Evolutionary conservation across 257 asterid genomes (phyloP).

Genomic region (Nicotiana sylvestris): DNA sequence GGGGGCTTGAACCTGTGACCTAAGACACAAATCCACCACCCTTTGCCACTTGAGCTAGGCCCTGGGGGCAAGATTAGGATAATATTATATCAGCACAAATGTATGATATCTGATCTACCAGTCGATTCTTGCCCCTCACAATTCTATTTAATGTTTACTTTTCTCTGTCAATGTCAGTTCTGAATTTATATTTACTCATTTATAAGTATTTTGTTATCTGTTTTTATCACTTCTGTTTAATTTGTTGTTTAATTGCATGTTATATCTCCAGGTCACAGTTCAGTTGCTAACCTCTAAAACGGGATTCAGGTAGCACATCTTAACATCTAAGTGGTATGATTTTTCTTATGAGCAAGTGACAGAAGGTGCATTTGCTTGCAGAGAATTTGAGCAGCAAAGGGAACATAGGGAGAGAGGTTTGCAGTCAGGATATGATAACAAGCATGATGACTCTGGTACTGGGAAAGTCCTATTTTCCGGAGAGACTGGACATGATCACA

Average conservation of each 20-base stretch:
- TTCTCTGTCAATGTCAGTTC: not conserved
- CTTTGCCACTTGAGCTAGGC: no score
- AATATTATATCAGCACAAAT: not conserved
- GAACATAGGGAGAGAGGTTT: conserved; percentile 84
- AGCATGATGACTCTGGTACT: conserved; percentile 36
- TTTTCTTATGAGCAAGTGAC: conserved; percentile 20
- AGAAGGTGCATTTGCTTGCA: conserved; percentile 26
- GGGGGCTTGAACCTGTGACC: no score
- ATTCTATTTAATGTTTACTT: not conserved
- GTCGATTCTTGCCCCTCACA: not conserved
- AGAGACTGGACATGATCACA: conserved; percentile 41
- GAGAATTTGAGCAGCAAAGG: conserved; percentile 99
- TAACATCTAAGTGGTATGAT: conserved; percentile 17
- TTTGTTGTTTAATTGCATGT: conserved; percentile 21
- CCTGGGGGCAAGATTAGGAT: not conserved
- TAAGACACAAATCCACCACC: no score
- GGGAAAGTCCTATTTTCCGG: conserved; percentile 43
- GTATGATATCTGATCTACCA: not conserved
- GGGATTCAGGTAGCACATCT: conserved; percentile 75
- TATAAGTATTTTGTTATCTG: not conserved
- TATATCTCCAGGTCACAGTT: conserved; percentile 65
- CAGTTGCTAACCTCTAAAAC: conserved; percentile 98
- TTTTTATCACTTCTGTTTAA: conserved; percentile 9
- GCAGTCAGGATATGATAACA: conserved; percentile 50
- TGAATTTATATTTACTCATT: not conserved